A percentile compares a stretch with the other conserved stretches of the same genome.
Conservation (phyloP, 2,329 filamentous ascomycete species). For the Exserohilum rostratum region DNA sequence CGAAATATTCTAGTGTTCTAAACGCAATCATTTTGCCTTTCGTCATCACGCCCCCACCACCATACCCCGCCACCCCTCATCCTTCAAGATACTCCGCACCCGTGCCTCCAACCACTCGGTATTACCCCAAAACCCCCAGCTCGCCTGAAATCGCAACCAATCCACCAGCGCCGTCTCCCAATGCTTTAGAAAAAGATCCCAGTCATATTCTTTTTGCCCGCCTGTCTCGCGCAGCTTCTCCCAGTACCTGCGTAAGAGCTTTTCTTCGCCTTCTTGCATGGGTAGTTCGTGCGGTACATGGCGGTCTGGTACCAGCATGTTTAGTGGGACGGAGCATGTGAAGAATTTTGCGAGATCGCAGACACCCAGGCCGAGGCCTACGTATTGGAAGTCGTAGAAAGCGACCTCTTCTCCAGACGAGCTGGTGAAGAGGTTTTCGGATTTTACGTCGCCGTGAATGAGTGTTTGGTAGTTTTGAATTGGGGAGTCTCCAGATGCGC, state of each 20-base stretch:
- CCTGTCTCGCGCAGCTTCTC: conserved; percentile 41
- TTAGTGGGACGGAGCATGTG: conserved; percentile 66
- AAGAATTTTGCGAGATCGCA: conserved; percentile 72
- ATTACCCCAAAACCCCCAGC: conserved; percentile 48
- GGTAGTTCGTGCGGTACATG: conserved; percentile 48
- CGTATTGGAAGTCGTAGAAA: conserved; percentile 74
- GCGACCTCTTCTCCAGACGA: conserved; percentile 58
- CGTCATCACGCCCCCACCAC: no score
- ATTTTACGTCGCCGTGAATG: conserved; percentile 73
- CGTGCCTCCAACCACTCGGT: conserved; percentile 45
- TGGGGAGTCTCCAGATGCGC: conserved; percentile 32
- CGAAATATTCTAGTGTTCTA: no score
- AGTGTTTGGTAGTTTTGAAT: conserved; percentile 58
- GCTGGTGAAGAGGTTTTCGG: conserved; percentile 69
- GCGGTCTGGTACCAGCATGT: conserved; percentile 54
- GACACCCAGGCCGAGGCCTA: conserved; percentile 67
- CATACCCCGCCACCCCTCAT: conserved; percentile 27
- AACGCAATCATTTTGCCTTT: no score
- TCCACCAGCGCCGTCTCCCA: conserved; percentile 73
- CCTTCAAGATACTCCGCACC: conserved; percentile 34
- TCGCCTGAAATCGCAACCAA: conserved; percentile 61
- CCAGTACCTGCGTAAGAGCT: conserved; percentile 60
- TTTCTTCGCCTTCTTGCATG: conserved; percentile 60
- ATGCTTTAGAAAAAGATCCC: conserved; percentile 62
- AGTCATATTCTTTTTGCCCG: conserved; percentile 56